Conservation (phyloP, 2,329 filamentous ascomycete genomes). For the Purpureocillium lavendulum region DNA sequence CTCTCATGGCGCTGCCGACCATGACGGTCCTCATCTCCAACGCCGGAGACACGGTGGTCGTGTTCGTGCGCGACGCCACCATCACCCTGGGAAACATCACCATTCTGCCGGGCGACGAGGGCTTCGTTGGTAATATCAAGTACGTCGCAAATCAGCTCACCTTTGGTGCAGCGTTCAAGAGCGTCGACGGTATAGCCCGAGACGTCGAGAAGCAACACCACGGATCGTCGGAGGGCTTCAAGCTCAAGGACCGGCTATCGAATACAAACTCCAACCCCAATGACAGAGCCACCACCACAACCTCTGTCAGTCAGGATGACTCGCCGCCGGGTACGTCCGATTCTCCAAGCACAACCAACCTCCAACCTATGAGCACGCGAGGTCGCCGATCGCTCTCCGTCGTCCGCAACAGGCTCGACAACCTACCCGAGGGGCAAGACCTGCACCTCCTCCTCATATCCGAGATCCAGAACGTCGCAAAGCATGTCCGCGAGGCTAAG, state of each 20-base stretch:
- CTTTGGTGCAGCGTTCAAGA: conserved; percentile 30
- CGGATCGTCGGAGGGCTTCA: no score
- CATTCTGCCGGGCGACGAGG: conserved; percentile 49
- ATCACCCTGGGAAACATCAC: conserved; percentile 50
- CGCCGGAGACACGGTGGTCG: conserved; percentile 76
- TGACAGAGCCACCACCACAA: not conserved
- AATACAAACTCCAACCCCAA: no score
- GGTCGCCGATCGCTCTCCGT: conserved; percentile 24
- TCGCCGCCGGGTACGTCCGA: not conserved
- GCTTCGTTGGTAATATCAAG: conserved; percentile 36
- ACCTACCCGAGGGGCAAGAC: conserved; percentile 35
- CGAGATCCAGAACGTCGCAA: conserved; percentile 58
- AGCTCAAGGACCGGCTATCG: no score
- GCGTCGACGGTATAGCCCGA: conserved; percentile 2
- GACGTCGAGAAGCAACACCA: conserved; percentile 1
- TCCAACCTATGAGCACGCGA: conserved; percentile 17
- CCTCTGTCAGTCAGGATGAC: not conserved
- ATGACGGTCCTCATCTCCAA: conserved; percentile 82
- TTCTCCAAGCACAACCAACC: not conserved
- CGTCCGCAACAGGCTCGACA: conserved; percentile 24
- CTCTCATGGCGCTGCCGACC: conserved; percentile 73
- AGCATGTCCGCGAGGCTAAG: conserved; percentile 48
- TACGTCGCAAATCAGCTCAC: conserved; percentile 32
- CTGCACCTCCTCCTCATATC: conserved; percentile 60
- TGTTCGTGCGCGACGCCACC: conserved; percentile 45